These are phyloP conservation scores for Aspergillus mulundensis DNA, from an alignment of 495 filamentous ascomycete genomes.

Conservation along the genomic window DNA sequence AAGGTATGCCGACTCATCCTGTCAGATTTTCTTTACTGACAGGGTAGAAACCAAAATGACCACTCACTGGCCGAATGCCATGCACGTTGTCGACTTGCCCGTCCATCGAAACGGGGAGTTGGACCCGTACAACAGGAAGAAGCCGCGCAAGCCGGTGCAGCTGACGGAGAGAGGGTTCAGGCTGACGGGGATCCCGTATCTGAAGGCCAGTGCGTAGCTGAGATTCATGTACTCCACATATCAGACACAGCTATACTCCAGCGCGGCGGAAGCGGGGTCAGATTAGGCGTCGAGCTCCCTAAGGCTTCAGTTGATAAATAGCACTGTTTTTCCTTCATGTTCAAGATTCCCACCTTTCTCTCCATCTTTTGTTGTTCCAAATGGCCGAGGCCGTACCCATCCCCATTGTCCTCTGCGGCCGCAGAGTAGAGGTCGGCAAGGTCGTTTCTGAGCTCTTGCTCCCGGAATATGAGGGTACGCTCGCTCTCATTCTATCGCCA, in stretches of 20 bases:
- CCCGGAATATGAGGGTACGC: slow-evolving; percentile 6
- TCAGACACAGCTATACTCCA: neutral
- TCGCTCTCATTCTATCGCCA: neutral
- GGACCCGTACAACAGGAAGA: neutral
- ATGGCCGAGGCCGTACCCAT: neutral
- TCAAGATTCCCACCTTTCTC: neutral
- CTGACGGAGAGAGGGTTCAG: slow-evolving; percentile 2
- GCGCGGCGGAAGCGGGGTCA: neutral
- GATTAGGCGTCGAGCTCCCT: no score
- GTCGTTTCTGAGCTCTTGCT: neutral
- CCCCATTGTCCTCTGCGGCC: slow-evolving; percentile 1
- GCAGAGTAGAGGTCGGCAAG: neutral
- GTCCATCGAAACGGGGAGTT: slow-evolving; percentile 2
- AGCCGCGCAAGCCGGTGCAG: neutral
- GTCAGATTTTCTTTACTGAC: neutral
- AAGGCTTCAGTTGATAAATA: no score
- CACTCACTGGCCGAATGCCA: slow-evolving; percentile 10
- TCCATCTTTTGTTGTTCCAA: neutral
- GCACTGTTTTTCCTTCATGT: no score
- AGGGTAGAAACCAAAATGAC: slow-evolving; percentile 8
- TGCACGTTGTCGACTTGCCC: slow-evolving; percentile 7
- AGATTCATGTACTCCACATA: neutral
- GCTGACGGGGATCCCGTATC: slow-evolving; percentile 7
- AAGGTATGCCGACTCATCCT: neutral
- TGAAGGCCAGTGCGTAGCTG: neutral